These are phyloP conservation scores for Neurospora tetrasperma DNA, from an alignment of 495 filamentous ascomycete genomes.

Conservation along the genomic window DNA sequence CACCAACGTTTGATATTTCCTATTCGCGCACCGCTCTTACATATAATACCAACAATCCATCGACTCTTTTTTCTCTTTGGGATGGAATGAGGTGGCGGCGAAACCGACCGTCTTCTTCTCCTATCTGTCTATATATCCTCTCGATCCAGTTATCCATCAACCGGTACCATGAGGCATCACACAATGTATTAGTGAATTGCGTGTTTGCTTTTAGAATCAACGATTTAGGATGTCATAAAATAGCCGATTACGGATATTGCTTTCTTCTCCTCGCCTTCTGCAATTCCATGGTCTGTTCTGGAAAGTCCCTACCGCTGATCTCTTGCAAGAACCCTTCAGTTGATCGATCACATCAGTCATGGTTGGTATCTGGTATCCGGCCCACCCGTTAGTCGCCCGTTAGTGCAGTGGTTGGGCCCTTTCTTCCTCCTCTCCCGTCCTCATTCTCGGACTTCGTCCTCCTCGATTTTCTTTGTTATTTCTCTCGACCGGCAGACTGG, in stretches of 20 bases:
- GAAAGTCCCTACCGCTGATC: neutral
- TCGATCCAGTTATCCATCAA: neutral
- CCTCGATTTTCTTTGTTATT: neutral
- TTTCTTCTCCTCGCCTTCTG: neutral
- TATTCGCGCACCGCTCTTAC: neutral
- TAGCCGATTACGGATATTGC: neutral
- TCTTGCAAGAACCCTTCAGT: neutral
- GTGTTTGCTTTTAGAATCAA: neutral
- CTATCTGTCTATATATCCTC: neutral
- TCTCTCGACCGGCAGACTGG: neutral
- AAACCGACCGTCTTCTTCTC: neutral
- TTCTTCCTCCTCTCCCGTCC: no score
- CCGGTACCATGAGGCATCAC: neutral
- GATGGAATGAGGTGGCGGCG: neutral
- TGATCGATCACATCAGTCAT: neutral
- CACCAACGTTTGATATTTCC: neutral
- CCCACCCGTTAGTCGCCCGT: neutral
- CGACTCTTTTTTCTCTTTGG: neutral
- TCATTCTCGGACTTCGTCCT: neutral
- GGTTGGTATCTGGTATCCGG: neutral
- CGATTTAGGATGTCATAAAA: neutral
- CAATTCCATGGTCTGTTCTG: neutral
- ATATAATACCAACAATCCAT: neutral
- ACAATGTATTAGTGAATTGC: neutral
- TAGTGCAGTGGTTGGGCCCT: neutral